phyloP scores from a whole-genome alignment of 2,329 filamentous ascomycete genomes.

The Colletotrichum tropicale region DNA sequence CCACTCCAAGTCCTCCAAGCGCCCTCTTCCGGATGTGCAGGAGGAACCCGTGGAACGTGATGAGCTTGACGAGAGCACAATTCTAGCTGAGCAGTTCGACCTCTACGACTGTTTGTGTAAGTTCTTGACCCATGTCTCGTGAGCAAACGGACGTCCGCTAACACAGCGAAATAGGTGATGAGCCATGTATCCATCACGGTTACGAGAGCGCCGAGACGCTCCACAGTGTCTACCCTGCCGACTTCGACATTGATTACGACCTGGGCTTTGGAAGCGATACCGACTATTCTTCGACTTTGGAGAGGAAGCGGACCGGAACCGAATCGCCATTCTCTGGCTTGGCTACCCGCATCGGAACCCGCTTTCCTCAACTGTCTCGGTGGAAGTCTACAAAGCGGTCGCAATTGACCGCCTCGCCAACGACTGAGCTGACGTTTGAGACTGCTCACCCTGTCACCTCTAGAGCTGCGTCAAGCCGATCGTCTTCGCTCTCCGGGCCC shows the following conservation, averaged over 20 bases:
- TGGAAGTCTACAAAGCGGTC: slow-evolving; percentile 53
- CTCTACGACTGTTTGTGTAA: slow-evolving; percentile 77
- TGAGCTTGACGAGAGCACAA: slow-evolving; percentile 51
- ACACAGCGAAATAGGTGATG: slow-evolving; percentile 55
- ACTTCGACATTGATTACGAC: slow-evolving; percentile 66
- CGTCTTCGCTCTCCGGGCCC: slow-evolving; percentile 76
- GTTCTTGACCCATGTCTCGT: slow-evolving; percentile 38
- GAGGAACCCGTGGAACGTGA: slow-evolving; percentile 81
- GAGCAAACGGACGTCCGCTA: slow-evolving; percentile 12
- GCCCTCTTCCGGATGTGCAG: slow-evolving; percentile 78
- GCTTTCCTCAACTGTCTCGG: slow-evolving; percentile 57
- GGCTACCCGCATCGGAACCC: slow-evolving; percentile 68
- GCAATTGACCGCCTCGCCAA: slow-evolving; percentile 60
- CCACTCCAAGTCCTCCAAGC: slow-evolving; percentile 61
- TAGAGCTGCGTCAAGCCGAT: slow-evolving; percentile 73
- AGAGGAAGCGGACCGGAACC: slow-evolving; percentile 60
- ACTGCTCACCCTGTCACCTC: slow-evolving; percentile 67
- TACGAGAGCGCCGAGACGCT: slow-evolving; percentile 45
- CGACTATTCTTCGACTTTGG: slow-evolving; percentile 51
- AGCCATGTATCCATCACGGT: slow-evolving; percentile 65
- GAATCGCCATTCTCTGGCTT: slow-evolving; percentile 68
- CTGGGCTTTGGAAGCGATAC: slow-evolving; percentile 69
- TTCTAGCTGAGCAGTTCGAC: slow-evolving; percentile 46
- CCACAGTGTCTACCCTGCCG: slow-evolving; percentile 43
- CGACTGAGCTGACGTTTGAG: slow-evolving; percentile 85